These are phyloP conservation scores for Acrasis kona DNA, from an alignment of 78 protist genomes.

Conservation along the genomic window DNA sequence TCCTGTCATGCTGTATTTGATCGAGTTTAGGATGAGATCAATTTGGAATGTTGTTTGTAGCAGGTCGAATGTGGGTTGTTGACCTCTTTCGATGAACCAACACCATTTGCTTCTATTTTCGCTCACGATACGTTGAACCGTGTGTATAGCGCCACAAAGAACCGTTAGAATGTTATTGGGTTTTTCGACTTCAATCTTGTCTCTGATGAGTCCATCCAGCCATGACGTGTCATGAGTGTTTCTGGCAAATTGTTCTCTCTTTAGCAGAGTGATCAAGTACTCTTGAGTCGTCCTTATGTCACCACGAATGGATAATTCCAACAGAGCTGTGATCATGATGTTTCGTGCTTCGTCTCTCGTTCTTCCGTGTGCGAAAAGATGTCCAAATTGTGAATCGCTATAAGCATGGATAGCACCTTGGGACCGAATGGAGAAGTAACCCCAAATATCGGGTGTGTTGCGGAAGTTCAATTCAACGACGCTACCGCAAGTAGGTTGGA, in stretches of 20 bases:
- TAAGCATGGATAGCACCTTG: constrained; percentile 64
- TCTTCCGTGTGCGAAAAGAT: constrained; percentile 78
- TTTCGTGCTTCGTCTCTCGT: constrained; percentile 73
- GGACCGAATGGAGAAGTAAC: constrained; percentile 82
- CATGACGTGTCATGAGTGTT: constrained; percentile 73
- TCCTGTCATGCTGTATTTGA: constrained; percentile 8
- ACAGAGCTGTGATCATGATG: constrained; percentile 67
- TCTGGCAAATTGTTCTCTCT: constrained; percentile 43
- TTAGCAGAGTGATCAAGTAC: constrained; percentile 72
- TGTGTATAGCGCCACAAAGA: constrained; percentile 43
- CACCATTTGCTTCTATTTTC: background rate
- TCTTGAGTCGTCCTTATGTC: constrained; percentile 82
- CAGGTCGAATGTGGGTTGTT: background rate
- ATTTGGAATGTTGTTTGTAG: background rate
- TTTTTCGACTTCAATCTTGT: background rate
- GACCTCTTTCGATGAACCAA: constrained; percentile 8
- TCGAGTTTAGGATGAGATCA: background rate
- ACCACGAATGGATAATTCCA: constrained; percentile 82
- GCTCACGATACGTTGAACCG: background rate
- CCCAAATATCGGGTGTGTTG: constrained; percentile 81
- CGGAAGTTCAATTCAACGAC: constrained; percentile 79
- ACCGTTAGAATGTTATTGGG: constrained; percentile 28
- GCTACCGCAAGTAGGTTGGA: constrained; percentile 80
- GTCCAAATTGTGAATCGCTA: constrained; percentile 92
- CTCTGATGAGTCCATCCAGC: constrained; percentile 70